These are phyloP conservation scores for Talaromyces adpressus DNA, from an alignment of 495 filamentous ascomycete genomes.

Conservation along the genomic window DNA sequence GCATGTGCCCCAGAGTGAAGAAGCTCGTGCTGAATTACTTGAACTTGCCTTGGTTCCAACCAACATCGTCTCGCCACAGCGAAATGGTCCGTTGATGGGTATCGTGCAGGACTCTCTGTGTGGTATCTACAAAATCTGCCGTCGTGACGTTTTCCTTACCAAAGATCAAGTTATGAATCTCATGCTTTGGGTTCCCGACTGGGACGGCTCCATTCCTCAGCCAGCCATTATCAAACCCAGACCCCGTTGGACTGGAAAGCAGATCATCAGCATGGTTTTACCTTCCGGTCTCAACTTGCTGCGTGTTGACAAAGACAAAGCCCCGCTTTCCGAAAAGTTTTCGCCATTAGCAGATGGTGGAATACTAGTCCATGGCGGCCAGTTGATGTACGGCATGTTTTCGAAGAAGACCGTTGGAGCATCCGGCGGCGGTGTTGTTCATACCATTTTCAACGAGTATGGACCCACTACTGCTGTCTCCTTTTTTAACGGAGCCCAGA, in stretches of 20 bases:
- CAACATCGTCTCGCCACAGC: conserved; percentile 96
- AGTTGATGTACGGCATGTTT: conserved; percentile 83
- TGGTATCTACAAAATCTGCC: conserved; percentile 93
- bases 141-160: conserved; percentile 83
- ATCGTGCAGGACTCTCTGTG: conserved; percentile 97
- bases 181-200: conserved; percentile 93
- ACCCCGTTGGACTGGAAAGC: conserved; percentile 97
- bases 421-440: conserved; percentile 77
- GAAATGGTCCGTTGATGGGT: conserved; percentile 96
- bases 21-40: conserved; percentile 87
- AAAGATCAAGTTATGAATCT: conserved; percentile 91
- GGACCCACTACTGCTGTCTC: conserved; percentile 74
- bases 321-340: conserved; percentile 44
- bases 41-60: conserved; percentile 93
- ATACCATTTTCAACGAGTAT: conserved; percentile 94
- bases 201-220: conserved; percentile 89
- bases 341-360: conserved; percentile 72
- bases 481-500: conserved; percentile 93
- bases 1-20: conserved; percentile 95
- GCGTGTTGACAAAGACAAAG: conserved; percentile 49
- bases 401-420: conserved; percentile 94
- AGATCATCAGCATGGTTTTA: conserved; percentile 89
- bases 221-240: conserved; percentile 88
- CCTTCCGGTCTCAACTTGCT: conserved; percentile 78
- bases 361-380: conserved; percentile 74